These are phyloP conservation scores for Diutina ranongensis DNA, from an alignment of 1,139 yeast genomes.

Conservation along the genomic window DNA sequence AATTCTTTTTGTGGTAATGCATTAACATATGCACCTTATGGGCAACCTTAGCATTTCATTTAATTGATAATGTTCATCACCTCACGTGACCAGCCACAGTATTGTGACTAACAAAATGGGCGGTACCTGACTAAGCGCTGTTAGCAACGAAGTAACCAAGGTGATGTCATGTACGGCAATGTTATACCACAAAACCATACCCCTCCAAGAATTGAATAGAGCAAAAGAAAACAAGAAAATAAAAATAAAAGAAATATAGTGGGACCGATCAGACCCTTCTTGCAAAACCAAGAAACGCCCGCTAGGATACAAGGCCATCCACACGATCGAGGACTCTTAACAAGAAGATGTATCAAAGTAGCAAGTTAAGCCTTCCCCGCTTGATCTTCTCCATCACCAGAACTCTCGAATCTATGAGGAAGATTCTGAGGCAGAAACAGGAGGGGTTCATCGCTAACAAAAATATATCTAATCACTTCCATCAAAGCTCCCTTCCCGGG, in stretches of 20 bases:
- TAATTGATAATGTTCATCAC: no score
- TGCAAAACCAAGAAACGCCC: slow-evolving; percentile 11
- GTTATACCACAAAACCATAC: neutral
- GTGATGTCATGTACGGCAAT: neutral
- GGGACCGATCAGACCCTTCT: slow-evolving; percentile 14
- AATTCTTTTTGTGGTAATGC: neutral
- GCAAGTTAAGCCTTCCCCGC: slow-evolving; percentile 19
- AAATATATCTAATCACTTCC: no score
- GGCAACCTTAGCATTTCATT: neutral
- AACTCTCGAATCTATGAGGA: slow-evolving; percentile 41
- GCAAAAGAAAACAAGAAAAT: no score
- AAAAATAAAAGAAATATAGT: slow-evolving; percentile 13
- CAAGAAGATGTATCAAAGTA: slow-evolving; percentile 29
- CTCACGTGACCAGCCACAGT: neutral
- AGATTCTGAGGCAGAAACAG: slow-evolving; percentile 67
- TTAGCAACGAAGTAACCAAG: no score
- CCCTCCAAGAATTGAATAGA: no score
- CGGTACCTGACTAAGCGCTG: no score
- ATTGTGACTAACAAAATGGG: no score
- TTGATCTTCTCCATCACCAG: slow-evolving; percentile 59
- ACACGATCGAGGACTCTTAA: slow-evolving; percentile 30
- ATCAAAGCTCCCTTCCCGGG: neutral
- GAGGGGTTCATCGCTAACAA: slow-evolving; percentile 33
- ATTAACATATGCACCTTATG: neutral
- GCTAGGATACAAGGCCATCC: slow-evolving; percentile 11